Conservation (phyloP, 2,329 filamentous ascomycete genomes). For the Uncinocarpus reesii region DNA sequence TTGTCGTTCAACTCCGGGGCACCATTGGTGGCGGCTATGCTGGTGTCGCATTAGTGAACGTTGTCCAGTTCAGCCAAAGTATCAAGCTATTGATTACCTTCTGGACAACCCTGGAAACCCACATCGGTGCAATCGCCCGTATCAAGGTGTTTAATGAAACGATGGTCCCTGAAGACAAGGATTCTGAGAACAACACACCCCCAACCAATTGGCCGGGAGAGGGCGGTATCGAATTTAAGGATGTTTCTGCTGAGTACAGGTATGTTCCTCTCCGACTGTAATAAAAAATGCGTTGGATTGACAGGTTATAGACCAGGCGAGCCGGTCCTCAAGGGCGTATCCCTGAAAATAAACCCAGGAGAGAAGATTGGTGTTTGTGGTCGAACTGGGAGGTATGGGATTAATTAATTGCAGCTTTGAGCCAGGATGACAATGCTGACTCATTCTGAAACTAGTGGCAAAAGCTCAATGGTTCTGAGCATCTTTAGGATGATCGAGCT, state of each 20-base stretch:
- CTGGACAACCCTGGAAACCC: slow-evolving; percentile 48
- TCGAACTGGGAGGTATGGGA: slow-evolving; percentile 24
- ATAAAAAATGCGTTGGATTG: background rate
- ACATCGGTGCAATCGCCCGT: slow-evolving; percentile 46
- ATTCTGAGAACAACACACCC: slow-evolving; percentile 27
- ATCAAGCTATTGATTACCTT: slow-evolving; percentile 40
- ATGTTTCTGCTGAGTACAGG: slow-evolving; percentile 31
- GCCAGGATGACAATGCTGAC: background rate
- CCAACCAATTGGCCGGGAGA: slow-evolving; percentile 30
- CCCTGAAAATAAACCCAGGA: slow-evolving; percentile 21
- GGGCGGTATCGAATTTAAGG: slow-evolving; percentile 31
- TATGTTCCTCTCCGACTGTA: slow-evolving; percentile 9
- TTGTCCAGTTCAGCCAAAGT: slow-evolving; percentile 45
- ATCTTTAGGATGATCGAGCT: slow-evolving; percentile 38
- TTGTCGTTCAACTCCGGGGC: slow-evolving; percentile 39
- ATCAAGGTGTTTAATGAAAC: slow-evolving; percentile 41
- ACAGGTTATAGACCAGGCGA: slow-evolving; percentile 11
- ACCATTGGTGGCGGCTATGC: slow-evolving; percentile 41
- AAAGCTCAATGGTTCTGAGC: slow-evolving; percentile 35
- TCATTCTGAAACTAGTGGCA: slow-evolving; percentile 29
- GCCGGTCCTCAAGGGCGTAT: slow-evolving; percentile 22
- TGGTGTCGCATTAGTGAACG: slow-evolving; percentile 45
- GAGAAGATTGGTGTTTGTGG: slow-evolving; percentile 31
- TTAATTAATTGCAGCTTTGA: background rate
- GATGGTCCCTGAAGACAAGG: slow-evolving; percentile 32